These are phyloP conservation scores for Ophiostoma angusticollis DNA, from an alignment of 2,329 filamentous ascomycete genomes.

Conservation along the genomic window DNA sequence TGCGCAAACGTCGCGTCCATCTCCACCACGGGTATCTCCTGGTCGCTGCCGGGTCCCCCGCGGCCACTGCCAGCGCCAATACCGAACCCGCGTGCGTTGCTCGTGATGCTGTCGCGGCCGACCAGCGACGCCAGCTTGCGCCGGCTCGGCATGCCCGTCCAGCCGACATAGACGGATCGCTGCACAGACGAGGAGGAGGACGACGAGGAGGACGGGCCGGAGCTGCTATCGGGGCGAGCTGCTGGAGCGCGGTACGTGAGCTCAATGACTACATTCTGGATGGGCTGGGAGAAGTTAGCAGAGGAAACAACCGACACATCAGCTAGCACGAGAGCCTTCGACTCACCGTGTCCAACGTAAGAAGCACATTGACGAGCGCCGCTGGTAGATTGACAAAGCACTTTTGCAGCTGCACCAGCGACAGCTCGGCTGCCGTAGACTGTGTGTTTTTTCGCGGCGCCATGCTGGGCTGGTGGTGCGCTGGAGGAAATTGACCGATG, in stretches of 20 bases:
- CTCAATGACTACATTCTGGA: slow-evolving; percentile 94
- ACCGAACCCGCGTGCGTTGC: slow-evolving; percentile 26
- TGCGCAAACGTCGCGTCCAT: slow-evolving; percentile 75
- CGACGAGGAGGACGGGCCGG: slow-evolving; percentile 17
- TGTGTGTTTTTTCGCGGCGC: slow-evolving; percentile 40
- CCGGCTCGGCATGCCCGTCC: slow-evolving; percentile 97
- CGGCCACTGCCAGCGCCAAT: slow-evolving; percentile 37
- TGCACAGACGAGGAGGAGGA: too few species aligned
- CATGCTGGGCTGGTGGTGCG: slow-evolving; percentile 24
- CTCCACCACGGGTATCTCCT: slow-evolving; percentile 68
- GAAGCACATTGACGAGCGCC: slow-evolving; percentile 68
- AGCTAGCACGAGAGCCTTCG: slow-evolving; percentile 2
- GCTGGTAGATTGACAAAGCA: slow-evolving; percentile 88
- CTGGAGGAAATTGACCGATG: too few species aligned
- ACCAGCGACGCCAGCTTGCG: slow-evolving; percentile 62
- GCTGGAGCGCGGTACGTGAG: slow-evolving; percentile 58
- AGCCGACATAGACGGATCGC: slow-evolving; percentile 76
- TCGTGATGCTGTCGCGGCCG: slow-evolving; percentile 40
- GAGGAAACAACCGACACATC: neutral
- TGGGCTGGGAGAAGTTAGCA: slow-evolving; percentile 45
- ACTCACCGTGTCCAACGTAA: slow-evolving; percentile 80
- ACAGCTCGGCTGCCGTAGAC: slow-evolving; percentile 67
- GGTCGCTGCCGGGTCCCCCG: slow-evolving; percentile 39
- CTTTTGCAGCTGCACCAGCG: slow-evolving; percentile 77
- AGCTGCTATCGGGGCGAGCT: slow-evolving; percentile 30